phyloP scores from a whole-genome alignment of 2,329 filamentous ascomycete species.

The Aspergillus sp. region DNA sequence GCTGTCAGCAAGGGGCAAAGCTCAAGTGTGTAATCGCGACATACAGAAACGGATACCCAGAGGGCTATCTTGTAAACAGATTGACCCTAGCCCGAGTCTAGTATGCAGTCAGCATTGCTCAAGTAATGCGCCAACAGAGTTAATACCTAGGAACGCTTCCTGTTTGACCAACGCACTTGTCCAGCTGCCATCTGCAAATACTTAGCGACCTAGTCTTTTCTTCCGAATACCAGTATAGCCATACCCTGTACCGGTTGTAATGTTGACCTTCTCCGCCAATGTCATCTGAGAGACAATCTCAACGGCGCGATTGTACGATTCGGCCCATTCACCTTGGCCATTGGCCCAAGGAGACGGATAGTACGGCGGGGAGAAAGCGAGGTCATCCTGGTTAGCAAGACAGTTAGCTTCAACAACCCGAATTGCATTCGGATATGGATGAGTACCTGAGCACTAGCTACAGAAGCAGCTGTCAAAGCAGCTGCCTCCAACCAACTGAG shows the following conservation, averaged over 20 bases:
- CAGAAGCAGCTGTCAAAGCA: conserved; percentile 30
- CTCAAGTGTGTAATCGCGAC: conserved; percentile 15
- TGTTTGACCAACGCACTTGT: conserved; percentile 74
- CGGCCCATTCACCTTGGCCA: conserved; percentile 70
- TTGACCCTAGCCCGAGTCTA: conserved; percentile 59
- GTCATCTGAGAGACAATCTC: conserved; percentile 82
- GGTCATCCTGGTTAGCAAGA: conserved; percentile 18
- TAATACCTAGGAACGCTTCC: conserved; percentile 45
- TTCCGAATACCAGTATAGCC: conserved; percentile 25
- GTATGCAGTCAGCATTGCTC: background rate
- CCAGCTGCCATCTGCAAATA: conserved; percentile 59
- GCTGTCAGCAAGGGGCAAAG: background rate
- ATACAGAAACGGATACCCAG: conserved; percentile 70
- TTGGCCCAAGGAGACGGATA: conserved; percentile 90
- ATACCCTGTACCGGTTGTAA: conserved; percentile 86
- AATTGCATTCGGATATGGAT: background rate
- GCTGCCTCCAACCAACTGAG: conserved; percentile 35
- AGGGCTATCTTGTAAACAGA: conserved; percentile 88
- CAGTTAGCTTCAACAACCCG: background rate
- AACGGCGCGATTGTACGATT: conserved; percentile 72
- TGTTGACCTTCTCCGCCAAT: conserved; percentile 84
- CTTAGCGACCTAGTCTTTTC: conserved; percentile 2
- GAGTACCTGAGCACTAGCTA: conserved; percentile 34
- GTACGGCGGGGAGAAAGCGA: conserved; percentile 59
- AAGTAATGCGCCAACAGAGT: background rate